A percentile compares a stretch with the other conserved stretches of the same genome.
Conservation (phyloP, 2,329 filamentous ascomycete species). For the Fusarium sp. region DNA sequence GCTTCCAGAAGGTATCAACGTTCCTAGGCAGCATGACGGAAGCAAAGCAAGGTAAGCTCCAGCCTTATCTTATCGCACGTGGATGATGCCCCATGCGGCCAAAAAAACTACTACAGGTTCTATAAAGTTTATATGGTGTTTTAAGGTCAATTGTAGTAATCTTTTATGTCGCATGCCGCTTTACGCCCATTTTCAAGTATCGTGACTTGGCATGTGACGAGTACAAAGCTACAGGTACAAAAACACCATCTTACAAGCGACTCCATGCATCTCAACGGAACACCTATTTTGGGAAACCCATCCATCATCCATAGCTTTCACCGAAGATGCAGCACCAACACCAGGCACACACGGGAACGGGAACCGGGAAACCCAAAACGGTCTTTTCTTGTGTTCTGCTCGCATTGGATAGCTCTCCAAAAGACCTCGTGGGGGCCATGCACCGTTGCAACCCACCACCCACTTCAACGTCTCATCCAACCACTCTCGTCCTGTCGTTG, state of each 20-base stretch:
- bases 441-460: conserved; percentile 10
- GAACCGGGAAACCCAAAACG: conserved; percentile 1
- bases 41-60: conserved; percentile 15
- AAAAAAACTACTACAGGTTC: not conserved
- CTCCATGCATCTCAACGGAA: not conserved
- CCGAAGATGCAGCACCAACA: not conserved
- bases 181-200: not conserved
- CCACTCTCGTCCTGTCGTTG: conserved; percentile 1
- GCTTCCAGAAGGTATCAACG: conserved; percentile 4
- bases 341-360: not conserved
- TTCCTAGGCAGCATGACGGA: conserved; percentile 36
- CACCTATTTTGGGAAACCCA: conserved; percentile 2
- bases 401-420: not conserved
- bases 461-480: conserved; percentile 10
- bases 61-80: conserved; percentile 48
- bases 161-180: not conserved
- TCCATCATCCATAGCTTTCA: not conserved
- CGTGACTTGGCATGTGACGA: conserved; percentile 41
- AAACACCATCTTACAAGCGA: not conserved
- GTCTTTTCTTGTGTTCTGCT: not conserved
- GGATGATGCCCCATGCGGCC: conserved; percentile 15
- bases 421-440: conserved; percentile 12
- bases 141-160: not conserved
- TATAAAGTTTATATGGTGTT: not conserved
- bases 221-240: not conserved